phyloP scores from a whole-genome alignment of 148 eudicot species.

The Agrostemma githago region DNA sequence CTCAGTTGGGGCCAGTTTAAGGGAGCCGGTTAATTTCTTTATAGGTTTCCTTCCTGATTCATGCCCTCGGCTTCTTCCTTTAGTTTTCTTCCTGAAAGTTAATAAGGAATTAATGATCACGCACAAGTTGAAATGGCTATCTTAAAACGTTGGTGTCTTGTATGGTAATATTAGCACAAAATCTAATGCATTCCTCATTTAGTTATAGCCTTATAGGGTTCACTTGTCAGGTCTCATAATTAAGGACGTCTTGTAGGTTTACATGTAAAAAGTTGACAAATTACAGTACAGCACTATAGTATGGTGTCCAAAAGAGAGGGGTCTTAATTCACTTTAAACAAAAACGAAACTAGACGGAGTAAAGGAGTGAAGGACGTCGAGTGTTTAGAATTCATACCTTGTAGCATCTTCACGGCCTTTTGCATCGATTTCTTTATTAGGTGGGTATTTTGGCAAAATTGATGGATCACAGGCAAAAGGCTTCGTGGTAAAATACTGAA shows the following conservation, averaged over 20 bases:
- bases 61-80: constrained; percentile 61
- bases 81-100: constrained; percentile 52
- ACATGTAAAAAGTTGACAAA: not conserved
- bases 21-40: constrained; percentile 49
- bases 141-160: not conserved
- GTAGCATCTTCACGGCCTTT: constrained; percentile 68
- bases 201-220: too few species aligned
- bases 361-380: not conserved
- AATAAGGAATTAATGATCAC: not conserved
- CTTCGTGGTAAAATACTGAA: constrained; percentile 66
- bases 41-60: constrained; percentile 51
- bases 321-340: not conserved
- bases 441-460: constrained; percentile 73
- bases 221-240: too few species aligned
- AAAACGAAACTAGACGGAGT: not conserved
- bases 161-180: too few species aligned
- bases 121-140: not conserved
- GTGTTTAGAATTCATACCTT: constrained; percentile 35
- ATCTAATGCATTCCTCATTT: too few species aligned
- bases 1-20: constrained; percentile 69
- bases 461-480: constrained; percentile 90
- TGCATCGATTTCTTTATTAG: constrained; percentile 88
- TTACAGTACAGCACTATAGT: not conserved
- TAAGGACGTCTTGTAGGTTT: not conserved
- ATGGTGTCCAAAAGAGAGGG: not conserved